Percentiles rank a stretch among this genome's conserved stretches.
These are phyloP conservation scores for Kodamaea alishanica DNA, from an alignment of 1,139 yeast genomes.

Conservation along the genomic window DNA sequence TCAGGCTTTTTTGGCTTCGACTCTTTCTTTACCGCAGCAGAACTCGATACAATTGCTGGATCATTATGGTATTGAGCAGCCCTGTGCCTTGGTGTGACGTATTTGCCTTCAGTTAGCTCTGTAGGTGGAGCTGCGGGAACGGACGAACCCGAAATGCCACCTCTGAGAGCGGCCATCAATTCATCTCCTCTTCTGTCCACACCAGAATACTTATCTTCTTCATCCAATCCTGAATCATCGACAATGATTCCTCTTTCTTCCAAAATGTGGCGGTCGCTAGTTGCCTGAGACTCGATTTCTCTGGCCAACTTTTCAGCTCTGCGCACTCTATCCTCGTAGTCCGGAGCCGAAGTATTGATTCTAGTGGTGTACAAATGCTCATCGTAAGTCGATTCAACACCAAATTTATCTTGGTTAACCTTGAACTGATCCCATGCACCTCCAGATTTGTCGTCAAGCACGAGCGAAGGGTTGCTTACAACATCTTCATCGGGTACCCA, in stretches of 20 bases:
- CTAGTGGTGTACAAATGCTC: conserved; percentile 88
- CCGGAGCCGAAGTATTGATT: conserved; percentile 72
- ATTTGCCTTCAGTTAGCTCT: conserved; percentile 29
- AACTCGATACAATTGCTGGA: conserved; percentile 70
- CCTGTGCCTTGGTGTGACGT: conserved; percentile 65
- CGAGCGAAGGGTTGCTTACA: conserved; percentile 24
- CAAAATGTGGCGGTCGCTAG: conserved; percentile 75
- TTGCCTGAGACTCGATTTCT: conserved; percentile 71
- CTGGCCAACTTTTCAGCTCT: conserved; percentile 77
- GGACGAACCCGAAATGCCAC: conserved; percentile 20
- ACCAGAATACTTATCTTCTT: conserved; percentile 95
- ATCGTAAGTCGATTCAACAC: conserved; percentile 81
- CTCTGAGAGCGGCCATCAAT: conserved; percentile 56
- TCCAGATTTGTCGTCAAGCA: conserved; percentile 43
- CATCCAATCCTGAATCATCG: conserved; percentile 87
- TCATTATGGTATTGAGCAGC: conserved; percentile 64
- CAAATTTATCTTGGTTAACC: conserved; percentile 83
- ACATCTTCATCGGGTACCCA: conserved; percentile 74
- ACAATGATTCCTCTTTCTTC: conserved; percentile 82
- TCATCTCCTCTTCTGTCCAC: conserved; percentile 61
- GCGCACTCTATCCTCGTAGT: conserved; percentile 58
- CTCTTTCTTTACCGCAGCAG: conserved; percentile 25
- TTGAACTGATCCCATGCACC: conserved; percentile 88
- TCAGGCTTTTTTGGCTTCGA: conserved; percentile 7
- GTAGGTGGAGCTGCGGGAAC: conserved; percentile 7